Evolutionary conservation across 768 basidiomycete species (phyloP).

Genomic region (Boletus tomentosulus): DNA sequence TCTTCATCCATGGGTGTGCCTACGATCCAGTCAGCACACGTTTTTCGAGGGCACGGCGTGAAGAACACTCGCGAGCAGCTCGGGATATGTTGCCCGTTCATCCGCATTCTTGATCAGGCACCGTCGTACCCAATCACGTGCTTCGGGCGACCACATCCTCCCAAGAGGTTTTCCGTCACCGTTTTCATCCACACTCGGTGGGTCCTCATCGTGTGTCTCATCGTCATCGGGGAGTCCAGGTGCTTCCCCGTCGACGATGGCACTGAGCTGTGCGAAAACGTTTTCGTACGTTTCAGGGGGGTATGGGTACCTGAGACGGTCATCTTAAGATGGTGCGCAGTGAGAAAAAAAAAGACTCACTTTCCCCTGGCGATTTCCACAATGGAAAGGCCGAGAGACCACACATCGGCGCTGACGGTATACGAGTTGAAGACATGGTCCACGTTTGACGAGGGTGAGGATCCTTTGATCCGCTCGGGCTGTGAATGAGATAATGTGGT

Average conservation of each 20-base stretch:
- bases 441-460: conserved; percentile 46
- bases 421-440: conserved; percentile 51
- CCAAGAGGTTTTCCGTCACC: conserved; percentile 8
- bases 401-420: conserved; percentile 95
- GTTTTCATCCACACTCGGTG: conserved; percentile 12
- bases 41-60: not conserved
- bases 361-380: conserved; percentile 87
- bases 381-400: conserved; percentile 92
- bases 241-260: conserved; percentile 93
- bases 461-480: conserved; percentile 96
- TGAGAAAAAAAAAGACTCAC: conserved; percentile 14
- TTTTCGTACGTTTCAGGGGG: conserved; percentile 97
- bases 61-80: conserved; percentile 59
- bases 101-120: conserved; percentile 83
- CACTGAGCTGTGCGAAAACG: conserved; percentile 94
- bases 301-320: conserved; percentile 67
- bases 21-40: conserved; percentile 20
- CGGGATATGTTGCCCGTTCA: conserved; percentile 74
- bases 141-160: conserved; percentile 38
- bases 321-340: not conserved
- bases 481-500: conserved; percentile 26
- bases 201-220: conserved; percentile 12
- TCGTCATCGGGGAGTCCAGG: conserved; percentile 74
- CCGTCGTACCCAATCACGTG: conserved; percentile 75
- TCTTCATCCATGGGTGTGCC: conserved; percentile 76